Conservation (phyloP, 257 asterid genomes). For the Capsicum pubescens region DNA sequence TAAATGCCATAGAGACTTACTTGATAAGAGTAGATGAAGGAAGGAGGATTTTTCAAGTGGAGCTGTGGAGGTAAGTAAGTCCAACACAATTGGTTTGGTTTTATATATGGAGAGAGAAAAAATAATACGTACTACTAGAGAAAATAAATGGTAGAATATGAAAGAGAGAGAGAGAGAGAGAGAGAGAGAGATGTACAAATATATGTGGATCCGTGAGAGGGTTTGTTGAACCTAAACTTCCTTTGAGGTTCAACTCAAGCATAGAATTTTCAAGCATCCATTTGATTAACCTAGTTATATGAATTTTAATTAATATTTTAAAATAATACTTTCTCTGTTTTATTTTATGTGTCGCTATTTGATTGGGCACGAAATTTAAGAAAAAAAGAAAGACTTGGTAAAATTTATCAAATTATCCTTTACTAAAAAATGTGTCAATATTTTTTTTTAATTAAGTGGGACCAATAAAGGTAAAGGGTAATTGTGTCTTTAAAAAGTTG, state of each 20-base stretch:
- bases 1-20: background rate
- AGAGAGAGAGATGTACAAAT: background rate
- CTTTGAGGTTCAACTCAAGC: background rate
- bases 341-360: no score
- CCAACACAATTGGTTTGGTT: background rate
- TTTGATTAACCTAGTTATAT: background rate
- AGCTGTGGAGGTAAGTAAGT: conserved; percentile 5
- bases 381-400: no score
- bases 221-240: conserved; percentile 26
- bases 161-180: background rate
- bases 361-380: no score
- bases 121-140: no score
- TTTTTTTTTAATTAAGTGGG: no score
- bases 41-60: background rate
- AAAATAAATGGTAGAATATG: no score
- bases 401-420: no score
- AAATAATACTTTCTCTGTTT: no score
- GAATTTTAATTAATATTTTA: no score
- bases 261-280: background rate
- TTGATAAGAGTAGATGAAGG: conserved; percentile 14
- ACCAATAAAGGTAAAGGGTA: no score
- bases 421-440: no score
- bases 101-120: conserved; percentile 13
- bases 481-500: no score
- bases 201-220: background rate